Percentiles rank a stretch among this genome's conserved stretches.
Conservation (phyloP, 768 basidiomycete species). For the Gymnopilus junonius region DNA sequence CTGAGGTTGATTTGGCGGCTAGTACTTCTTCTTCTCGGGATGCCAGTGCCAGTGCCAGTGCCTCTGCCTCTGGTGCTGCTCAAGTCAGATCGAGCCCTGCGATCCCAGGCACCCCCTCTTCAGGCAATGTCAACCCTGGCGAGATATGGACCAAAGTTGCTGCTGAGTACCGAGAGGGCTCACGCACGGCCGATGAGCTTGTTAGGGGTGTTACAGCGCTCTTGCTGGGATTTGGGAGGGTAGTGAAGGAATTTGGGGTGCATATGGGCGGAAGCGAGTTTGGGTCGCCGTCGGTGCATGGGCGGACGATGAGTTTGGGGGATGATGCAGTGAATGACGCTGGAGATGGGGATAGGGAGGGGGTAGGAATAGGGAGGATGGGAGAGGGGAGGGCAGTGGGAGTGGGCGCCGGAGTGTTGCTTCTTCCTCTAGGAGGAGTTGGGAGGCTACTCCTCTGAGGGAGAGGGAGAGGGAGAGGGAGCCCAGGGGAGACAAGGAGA, state of each 20-base stretch:
- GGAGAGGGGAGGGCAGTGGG: constrained; percentile 31
- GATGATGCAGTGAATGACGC: constrained; percentile 43
- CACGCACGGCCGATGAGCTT: constrained; percentile 78
- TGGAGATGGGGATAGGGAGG: constrained; percentile 25
- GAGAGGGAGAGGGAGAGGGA: constrained; percentile 42
- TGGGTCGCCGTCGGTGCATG: constrained; percentile 43
- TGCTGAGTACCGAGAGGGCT: constrained; percentile 71
- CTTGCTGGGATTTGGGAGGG: constrained; percentile 73
- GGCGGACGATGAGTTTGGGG: constrained; percentile 57
- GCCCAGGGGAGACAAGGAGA: constrained; percentile 15
- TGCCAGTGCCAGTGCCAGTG: background rate
- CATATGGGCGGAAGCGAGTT: constrained; percentile 26
- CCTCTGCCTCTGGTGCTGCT: background rate
- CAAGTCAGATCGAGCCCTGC: background rate
- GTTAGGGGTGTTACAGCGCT: constrained; percentile 78
- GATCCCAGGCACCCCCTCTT: background rate
- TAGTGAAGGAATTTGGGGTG: constrained; percentile 59
- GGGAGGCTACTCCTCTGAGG: constrained; percentile 32
- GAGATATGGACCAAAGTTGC: constrained; percentile 74
- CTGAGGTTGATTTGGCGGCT: constrained; percentile 56
- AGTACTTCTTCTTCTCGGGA: background rate
- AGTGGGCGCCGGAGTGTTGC: constrained; percentile 59
- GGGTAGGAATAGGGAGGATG: constrained; percentile 49
- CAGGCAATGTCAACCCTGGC: constrained; percentile 19
- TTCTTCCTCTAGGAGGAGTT: constrained; percentile 50